Evolutionary conservation across 1,139 yeast genomes (phyloP).

Genomic region (Entelexis paramagnoliae): DNA sequence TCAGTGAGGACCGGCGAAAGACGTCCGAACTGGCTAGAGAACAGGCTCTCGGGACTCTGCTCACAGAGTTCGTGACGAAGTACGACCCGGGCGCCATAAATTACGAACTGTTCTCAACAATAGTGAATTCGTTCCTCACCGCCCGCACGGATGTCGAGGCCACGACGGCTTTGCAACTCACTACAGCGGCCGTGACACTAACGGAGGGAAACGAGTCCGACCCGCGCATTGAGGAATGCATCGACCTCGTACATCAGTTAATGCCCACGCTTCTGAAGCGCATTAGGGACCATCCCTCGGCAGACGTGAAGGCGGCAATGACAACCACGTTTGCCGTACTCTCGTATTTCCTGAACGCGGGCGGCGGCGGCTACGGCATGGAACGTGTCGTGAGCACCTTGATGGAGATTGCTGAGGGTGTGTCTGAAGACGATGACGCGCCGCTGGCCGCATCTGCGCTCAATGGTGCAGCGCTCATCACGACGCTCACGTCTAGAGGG

Average conservation of each 20-base stretch:
- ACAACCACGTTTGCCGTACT: slow-evolving; percentile 28
- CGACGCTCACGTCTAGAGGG: slow-evolving; percentile 23
- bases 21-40: slow-evolving; percentile 31
- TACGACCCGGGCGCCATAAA: slow-evolving; percentile 30
- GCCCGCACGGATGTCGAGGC: slow-evolving; percentile 30
- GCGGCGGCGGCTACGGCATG: slow-evolving; percentile 32
- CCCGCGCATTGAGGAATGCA: slow-evolving; percentile 18
- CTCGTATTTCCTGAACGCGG: slow-evolving; percentile 29
- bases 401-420: slow-evolving; percentile 28
- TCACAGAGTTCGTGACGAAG: slow-evolving; percentile 27
- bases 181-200: slow-evolving; percentile 26
- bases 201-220: slow-evolving; percentile 27
- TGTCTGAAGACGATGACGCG: slow-evolving; percentile 25
- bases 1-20: slow-evolving; percentile 28
- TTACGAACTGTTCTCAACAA: slow-evolving; percentile 23
- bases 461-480: slow-evolving; percentile 29
- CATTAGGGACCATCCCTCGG: slow-evolving; percentile 18
- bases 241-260: slow-evolving; percentile 21
- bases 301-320: slow-evolving; percentile 24
- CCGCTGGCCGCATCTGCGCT: slow-evolving; percentile 29
- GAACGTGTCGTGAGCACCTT: slow-evolving; percentile 27
- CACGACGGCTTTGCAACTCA: slow-evolving; percentile 28
- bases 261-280: slow-evolving; percentile 23
- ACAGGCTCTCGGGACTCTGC: slow-evolving; percentile 28
- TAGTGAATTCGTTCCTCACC: slow-evolving; percentile 26